Conservation (phyloP, 2,329 filamentous ascomycete genomes). For the Diaporthe citriasiana region DNA sequence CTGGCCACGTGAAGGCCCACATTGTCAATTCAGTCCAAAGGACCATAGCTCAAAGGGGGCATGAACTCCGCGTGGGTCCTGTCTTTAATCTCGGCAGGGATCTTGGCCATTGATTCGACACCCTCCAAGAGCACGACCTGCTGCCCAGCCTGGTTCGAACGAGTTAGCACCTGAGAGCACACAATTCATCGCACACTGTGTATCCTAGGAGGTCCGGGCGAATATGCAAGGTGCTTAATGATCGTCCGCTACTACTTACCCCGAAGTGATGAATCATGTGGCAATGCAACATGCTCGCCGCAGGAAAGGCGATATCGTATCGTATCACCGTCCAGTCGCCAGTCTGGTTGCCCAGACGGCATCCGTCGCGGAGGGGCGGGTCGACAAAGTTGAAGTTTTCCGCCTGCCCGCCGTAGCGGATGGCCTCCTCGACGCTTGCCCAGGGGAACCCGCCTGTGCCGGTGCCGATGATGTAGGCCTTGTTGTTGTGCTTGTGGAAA, state of each 20-base stretch:
- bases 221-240: neutral
- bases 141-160: conserved; percentile 40
- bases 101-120: conserved; percentile 42
- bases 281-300: conserved; percentile 44
- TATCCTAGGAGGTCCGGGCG: neutral
- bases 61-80: conserved; percentile 42
- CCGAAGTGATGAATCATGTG: conserved; percentile 45
- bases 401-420: conserved; percentile 60
- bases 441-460: conserved; percentile 47
- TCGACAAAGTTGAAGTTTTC: conserved; percentile 57
- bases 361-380: conserved; percentile 42
- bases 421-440: conserved; percentile 53
- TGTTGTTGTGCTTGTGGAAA: conserved; percentile 50
- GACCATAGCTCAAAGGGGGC: conserved; percentile 41
- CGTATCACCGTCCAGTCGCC: conserved; percentile 43
- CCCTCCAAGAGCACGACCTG: conserved; percentile 44
- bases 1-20: neutral
- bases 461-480: conserved; percentile 47
- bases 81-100: conserved; percentile 42
- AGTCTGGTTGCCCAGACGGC: conserved; percentile 39
- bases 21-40: conserved; percentile 35
- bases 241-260: conserved; percentile 36
- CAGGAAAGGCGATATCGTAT: conserved; percentile 43
- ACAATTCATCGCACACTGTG: neutral
- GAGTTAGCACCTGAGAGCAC: neutral